Conservation (phyloP, 2,329 filamentous ascomycete species). For the Ophiostoma ips region DNA sequence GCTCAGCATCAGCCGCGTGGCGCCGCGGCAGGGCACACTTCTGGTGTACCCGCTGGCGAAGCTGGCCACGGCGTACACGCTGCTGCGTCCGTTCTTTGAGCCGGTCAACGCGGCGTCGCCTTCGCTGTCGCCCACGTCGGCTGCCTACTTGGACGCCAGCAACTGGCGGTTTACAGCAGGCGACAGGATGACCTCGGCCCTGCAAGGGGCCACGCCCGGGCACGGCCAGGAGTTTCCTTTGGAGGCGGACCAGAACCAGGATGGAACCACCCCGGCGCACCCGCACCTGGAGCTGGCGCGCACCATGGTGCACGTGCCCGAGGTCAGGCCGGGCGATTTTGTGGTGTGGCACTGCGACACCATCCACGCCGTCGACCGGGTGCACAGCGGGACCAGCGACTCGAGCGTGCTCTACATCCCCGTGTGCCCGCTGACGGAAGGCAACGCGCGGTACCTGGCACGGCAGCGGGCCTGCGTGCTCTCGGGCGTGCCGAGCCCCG, state of each 20-base stretch:
- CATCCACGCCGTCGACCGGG: slow-evolving; percentile 72
- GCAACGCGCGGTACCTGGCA: slow-evolving; percentile 57
- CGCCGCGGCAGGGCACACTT: slow-evolving; percentile 63
- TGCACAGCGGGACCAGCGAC: slow-evolving; percentile 57
- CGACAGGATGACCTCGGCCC: slow-evolving; percentile 15
- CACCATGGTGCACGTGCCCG: slow-evolving; percentile 60
- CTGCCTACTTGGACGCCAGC: slow-evolving; percentile 31
- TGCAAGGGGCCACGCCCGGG: slow-evolving; percentile 58
- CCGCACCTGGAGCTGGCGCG: slow-evolving; percentile 53
- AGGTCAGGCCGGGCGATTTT: slow-evolving; percentile 58
- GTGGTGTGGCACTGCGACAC: slow-evolving; percentile 75
- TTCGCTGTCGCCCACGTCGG: background rate
- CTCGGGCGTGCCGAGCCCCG: slow-evolving; percentile 50
- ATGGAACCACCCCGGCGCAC: slow-evolving; percentile 39
- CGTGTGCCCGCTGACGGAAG: slow-evolving; percentile 63
- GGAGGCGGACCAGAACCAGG: too few relatives aligned
- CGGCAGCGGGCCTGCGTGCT: slow-evolving; percentile 60
- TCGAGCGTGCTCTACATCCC: slow-evolving; percentile 85
- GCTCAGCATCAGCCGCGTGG: slow-evolving; percentile 63
- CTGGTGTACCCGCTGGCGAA: slow-evolving; percentile 67
- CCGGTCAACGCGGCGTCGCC: slow-evolving; percentile 22
- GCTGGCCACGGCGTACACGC: slow-evolving; percentile 63
- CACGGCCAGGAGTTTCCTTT: slow-evolving; percentile 54
- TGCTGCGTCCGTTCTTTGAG: slow-evolving; percentile 74
- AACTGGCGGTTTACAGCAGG: slow-evolving; percentile 19